Evolutionary conservation across 2,329 filamentous ascomycete genomes (phyloP).

Genomic region (Monosporascus ibericus): DNA sequence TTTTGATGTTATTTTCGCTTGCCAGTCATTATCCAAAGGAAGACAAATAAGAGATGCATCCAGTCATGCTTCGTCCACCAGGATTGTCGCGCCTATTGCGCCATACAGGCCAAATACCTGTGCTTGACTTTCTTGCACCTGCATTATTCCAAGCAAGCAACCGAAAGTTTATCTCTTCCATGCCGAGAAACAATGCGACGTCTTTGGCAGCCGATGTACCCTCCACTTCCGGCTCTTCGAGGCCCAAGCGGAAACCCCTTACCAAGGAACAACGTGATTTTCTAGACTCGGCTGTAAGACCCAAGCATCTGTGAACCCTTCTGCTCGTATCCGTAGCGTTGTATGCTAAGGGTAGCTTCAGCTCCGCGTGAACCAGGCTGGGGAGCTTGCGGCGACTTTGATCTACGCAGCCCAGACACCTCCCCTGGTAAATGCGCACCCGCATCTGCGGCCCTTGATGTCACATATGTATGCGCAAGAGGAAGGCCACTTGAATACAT

Average conservation of each 20-base stretch:
- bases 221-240: constrained; percentile 22
- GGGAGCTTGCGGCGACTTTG: constrained; percentile 90
- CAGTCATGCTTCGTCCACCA: constrained; percentile 17
- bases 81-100: constrained; percentile 16
- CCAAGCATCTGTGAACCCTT: not conserved
- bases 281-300: constrained; percentile 63
- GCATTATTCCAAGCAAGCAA: constrained; percentile 20
- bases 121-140: constrained; percentile 34
- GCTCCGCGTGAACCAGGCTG: constrained; percentile 94
- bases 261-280: constrained; percentile 67
- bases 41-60: not conserved
- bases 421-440: constrained; percentile 70
- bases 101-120: constrained; percentile 13
- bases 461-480: constrained; percentile 98
- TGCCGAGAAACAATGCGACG: constrained; percentile 14
- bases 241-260: constrained; percentile 50
- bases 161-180: constrained; percentile 19
- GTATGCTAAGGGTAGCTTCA: constrained; percentile 23
- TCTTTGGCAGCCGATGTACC: constrained; percentile 14
- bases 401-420: constrained; percentile 91
- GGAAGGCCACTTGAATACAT: constrained; percentile 76
- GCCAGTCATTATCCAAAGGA: not conserved
- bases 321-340: constrained; percentile 2
- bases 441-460: constrained; percentile 86
- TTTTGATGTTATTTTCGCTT: not conserved